These are phyloP conservation scores for Cyclotella atomus DNA, from an alignment of 108 stramenopile species.

Conservation along the genomic window DNA sequence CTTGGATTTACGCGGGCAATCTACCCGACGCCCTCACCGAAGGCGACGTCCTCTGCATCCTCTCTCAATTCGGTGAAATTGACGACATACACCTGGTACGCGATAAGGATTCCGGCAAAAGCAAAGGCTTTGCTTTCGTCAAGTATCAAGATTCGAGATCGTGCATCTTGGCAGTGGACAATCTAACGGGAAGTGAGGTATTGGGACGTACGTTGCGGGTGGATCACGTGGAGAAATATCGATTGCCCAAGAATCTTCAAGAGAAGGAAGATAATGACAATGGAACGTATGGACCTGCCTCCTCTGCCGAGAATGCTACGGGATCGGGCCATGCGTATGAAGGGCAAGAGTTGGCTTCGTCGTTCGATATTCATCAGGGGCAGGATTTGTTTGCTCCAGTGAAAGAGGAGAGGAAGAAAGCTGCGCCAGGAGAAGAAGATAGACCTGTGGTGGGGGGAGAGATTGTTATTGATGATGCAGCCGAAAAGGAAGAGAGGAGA, in stretches of 20 bases:
- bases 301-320: conserved; percentile 1
- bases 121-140: conserved; percentile 85
- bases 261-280: conserved; percentile 83
- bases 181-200: conserved; percentile 83
- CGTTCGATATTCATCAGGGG: conserved; percentile 79
- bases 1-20: conserved; percentile 97
- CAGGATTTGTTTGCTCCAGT: conserved; percentile 89
- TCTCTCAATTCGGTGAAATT: conserved; percentile 93
- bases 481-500: conserved; percentile 47
- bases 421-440: conserved; percentile 6
- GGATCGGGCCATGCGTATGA: conserved; percentile 90
- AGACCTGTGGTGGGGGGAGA: conserved; percentile 14
- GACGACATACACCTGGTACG: conserved; percentile 96
- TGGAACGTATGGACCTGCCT: conserved; percentile 16
- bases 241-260: conserved; percentile 88
- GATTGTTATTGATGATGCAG: conserved; percentile 15
- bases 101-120: conserved; percentile 94
- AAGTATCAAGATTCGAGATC: conserved; percentile 94
- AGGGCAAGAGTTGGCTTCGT: conserved; percentile 76
- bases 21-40: conserved; percentile 89
- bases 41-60: conserved; percentile 95
- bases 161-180: conserved; percentile 98
- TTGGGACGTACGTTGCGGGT: conserved; percentile 90
- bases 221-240: conserved; percentile 97
- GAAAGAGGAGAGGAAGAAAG: conserved; percentile 22